Conservation (phyloP, 352 stramenopile genomes). For the Phytophthora sp. region DNA sequence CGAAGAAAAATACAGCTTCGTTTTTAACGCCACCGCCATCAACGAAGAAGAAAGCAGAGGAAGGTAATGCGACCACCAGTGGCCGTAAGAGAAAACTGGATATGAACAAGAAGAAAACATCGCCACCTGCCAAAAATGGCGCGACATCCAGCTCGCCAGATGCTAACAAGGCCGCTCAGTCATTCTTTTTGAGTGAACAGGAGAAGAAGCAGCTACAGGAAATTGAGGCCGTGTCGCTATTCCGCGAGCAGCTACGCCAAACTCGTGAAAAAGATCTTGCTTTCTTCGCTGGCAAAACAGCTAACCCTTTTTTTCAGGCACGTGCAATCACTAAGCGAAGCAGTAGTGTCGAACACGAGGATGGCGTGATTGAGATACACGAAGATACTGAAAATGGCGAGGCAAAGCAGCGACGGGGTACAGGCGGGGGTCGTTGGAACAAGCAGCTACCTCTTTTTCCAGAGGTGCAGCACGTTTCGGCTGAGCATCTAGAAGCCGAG, state of each 20-base stretch:
- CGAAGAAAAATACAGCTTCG: conserved; percentile 24
- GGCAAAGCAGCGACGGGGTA: conserved; percentile 20
- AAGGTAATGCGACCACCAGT: conserved; percentile 12
- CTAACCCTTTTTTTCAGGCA: conserved; percentile 77
- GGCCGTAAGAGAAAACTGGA: conserved; percentile 67
- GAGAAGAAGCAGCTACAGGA: conserved; percentile 75
- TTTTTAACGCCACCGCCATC: conserved; percentile 43
- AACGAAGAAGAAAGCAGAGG: conserved; percentile 21
- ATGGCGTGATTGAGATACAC: conserved; percentile 37
- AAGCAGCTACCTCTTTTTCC: conserved; percentile 51
- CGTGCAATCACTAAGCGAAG: conserved; percentile 17
- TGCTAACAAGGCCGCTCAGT: conserved; percentile 32
- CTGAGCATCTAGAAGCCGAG: conserved; percentile 7
- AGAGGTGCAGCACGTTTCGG: conserved; percentile 48
- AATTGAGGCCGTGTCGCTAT: conserved; percentile 64
- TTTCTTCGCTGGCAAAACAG: conserved; percentile 66
- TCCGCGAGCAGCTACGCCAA: conserved; percentile 69
- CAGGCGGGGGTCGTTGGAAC: conserved; percentile 39
- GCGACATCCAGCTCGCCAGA: conserved; percentile 20
- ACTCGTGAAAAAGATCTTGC: conserved; percentile 72
- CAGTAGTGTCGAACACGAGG: conserved; percentile 28
- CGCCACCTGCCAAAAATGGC: conserved; percentile 26
- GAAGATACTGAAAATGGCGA: conserved; percentile 13
- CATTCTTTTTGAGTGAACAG: conserved; percentile 74
- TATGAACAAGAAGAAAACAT: conserved; percentile 63